These are phyloP conservation scores for Lactuca saligna DNA, from an alignment of 129 eudicot species.

Conservation along the genomic window DNA sequence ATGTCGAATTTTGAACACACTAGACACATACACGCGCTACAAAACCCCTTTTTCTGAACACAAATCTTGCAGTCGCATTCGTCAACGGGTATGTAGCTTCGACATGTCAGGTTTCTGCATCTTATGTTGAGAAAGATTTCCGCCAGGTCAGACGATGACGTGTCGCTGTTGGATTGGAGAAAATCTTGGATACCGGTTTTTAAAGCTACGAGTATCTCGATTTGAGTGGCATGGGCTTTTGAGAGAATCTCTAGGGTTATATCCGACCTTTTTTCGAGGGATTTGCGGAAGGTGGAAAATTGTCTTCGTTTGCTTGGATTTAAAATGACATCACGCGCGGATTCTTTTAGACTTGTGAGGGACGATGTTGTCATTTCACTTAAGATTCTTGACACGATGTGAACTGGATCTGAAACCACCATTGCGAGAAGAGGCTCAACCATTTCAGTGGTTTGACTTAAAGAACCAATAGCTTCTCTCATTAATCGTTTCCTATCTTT, in stretches of 20 bases:
- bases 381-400: slow-evolving; percentile 53
- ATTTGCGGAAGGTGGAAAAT: slow-evolving; percentile 55
- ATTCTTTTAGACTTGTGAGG: slow-evolving; percentile 56
- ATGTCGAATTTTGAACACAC: slow-evolving; percentile 92
- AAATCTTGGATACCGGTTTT: slow-evolving; percentile 76
- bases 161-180: slow-evolving; percentile 45
- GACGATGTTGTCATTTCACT: slow-evolving; percentile 54
- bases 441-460: slow-evolving; percentile 45
- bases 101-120: slow-evolving; percentile 78
- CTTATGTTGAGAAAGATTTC: slow-evolving; percentile 73
- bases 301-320: slow-evolving; percentile 61
- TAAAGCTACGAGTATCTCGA: slow-evolving; percentile 72
- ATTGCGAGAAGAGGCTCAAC: slow-evolving; percentile 60
- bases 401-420: slow-evolving; percentile 79
- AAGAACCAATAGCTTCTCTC: slow-evolving; percentile 48
- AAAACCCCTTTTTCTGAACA: slow-evolving; percentile 64
- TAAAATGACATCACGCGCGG: slow-evolving; percentile 53
- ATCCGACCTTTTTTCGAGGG: slow-evolving; percentile 64
- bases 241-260: slow-evolving; percentile 55
- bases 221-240: slow-evolving; percentile 56
- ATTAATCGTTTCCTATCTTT: slow-evolving; percentile 49
- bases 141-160: slow-evolving; percentile 65
- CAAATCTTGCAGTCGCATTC: slow-evolving; percentile 96
- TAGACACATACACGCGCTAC: slow-evolving; percentile 96
- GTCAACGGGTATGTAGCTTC: slow-evolving; percentile 76